A percentile compares a stretch with the other conserved stretches of the same genome.
Conservation (phyloP, 257 asterid species). For the Solanum microdontum region DNA sequence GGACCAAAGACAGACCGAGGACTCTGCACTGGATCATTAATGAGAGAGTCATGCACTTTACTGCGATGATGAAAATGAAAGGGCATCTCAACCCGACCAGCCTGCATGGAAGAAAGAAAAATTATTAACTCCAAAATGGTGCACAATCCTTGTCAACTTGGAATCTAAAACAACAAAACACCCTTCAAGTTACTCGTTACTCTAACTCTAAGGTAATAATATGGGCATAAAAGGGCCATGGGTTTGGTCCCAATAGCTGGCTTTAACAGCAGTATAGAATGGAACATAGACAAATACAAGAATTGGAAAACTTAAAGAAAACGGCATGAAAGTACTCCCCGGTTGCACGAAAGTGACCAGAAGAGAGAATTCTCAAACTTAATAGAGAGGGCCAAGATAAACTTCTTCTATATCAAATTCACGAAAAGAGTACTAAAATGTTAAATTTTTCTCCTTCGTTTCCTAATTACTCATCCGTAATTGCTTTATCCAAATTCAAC, state of each 20-base stretch:
- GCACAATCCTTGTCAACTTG: not conserved
- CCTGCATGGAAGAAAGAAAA: slow-evolving; percentile 14
- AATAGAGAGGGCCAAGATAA: not conserved
- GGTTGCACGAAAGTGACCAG: not conserved
- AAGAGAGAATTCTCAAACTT: not conserved
- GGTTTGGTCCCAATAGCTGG: not conserved
- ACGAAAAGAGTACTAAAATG: not conserved
- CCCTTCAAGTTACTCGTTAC: not conserved
- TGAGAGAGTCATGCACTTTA: slow-evolving; percentile 13
- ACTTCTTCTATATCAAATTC: not conserved
- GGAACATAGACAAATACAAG: not conserved
- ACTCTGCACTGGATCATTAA: slow-evolving; percentile 22
- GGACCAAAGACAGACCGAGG: slow-evolving; percentile 36
- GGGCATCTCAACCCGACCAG: slow-evolving; percentile 21
- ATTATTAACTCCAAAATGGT: not conserved
- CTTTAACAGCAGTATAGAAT: not conserved
- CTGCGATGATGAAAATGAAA: slow-evolving; percentile 25
- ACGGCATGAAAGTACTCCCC: not conserved
- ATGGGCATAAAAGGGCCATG: not conserved
- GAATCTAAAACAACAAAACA: not conserved
- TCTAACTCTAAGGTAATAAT: not conserved
- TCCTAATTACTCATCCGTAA: not conserved
- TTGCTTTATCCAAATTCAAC: not conserved
- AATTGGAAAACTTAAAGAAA: not conserved
- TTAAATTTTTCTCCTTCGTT: not conserved